phyloP scores from a whole-genome alignment of 1,139 yeast genomes.

The Taiozyma onychis region DNA sequence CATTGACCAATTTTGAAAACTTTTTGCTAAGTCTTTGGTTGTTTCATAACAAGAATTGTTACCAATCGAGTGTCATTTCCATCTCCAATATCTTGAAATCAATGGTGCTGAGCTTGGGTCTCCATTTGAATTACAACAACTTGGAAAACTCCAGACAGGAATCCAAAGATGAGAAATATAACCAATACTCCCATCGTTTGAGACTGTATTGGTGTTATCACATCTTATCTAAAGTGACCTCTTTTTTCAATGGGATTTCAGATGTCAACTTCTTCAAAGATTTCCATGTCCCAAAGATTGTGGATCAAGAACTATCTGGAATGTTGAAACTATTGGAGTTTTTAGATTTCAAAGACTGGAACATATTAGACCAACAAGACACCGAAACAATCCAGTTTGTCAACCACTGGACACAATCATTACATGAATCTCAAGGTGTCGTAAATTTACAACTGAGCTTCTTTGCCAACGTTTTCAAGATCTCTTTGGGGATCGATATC shows the following conservation, averaged over 20 bases:
- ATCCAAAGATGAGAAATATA: constrained; percentile 28
- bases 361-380: constrained; percentile 10
- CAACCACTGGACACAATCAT: constrained; percentile 8
- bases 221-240: constrained; percentile 30
- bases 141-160: constrained; percentile 18
- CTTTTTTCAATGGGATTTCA: constrained; percentile 21
- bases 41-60: constrained; percentile 23
- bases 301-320: neutral
- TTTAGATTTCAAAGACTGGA: constrained; percentile 10
- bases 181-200: constrained; percentile 33
- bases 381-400: constrained; percentile 7
- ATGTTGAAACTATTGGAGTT: constrained; percentile 18
- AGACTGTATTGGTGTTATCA: constrained; percentile 59
- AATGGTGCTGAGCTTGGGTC: constrained; percentile 19
- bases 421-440: neutral
- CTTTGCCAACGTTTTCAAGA: constrained; percentile 18
- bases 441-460: constrained; percentile 18
- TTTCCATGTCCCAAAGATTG: constrained; percentile 19
- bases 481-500: constrained; percentile 10
- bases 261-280: constrained; percentile 19
- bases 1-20: constrained; percentile 16
- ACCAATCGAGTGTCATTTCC: constrained; percentile 23
- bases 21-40: constrained; percentile 18
- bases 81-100: constrained; percentile 26
- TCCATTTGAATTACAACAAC: constrained; percentile 24